Conservation (phyloP, 169 alveolate genomes). For the Cryptosporidium ryanae region DNA sequence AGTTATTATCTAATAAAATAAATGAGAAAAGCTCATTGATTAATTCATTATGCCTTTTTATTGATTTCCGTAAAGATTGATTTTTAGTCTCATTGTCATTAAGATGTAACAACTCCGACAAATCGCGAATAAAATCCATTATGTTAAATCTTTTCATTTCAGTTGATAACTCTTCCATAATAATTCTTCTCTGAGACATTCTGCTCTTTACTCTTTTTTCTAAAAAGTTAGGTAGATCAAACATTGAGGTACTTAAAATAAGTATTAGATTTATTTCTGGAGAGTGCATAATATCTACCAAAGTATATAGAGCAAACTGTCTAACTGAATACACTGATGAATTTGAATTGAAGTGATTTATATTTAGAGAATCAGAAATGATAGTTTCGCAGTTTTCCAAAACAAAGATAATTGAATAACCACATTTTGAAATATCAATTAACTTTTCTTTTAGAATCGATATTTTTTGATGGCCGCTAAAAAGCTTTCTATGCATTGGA, state of each 20-base stretch:
- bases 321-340: conserved; percentile 13
- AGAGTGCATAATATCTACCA: conserved; percentile 72
- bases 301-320: conserved; percentile 54
- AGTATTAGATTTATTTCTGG: conserved; percentile 32
- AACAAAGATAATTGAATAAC: conserved; percentile 20
- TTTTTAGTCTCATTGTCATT: not conserved
- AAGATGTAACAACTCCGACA: conserved; percentile 7
- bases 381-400: conserved; percentile 63
- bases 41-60: conserved; percentile 33
- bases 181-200: conserved; percentile 72
- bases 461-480: conserved; percentile 56
- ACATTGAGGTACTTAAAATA: conserved; percentile 61
- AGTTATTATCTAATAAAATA: not conserved
- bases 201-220: conserved; percentile 72
- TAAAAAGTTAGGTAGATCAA: conserved; percentile 45
- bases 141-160: not conserved
- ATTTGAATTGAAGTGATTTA: conserved; percentile 8
- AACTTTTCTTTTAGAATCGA: conserved; percentile 57
- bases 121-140: not conserved
- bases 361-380: conserved; percentile 17
- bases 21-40: conserved; percentile 7
- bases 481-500: conserved; percentile 63
- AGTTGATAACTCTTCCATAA: conserved; percentile 27
- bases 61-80: not conserved
- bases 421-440: conserved; percentile 47